Evolutionary conservation across 192 early-diverging fungal genomes (phyloP), one percentile per base, ranked within the genome.

Genomic region (Backusella circina): DNA sequence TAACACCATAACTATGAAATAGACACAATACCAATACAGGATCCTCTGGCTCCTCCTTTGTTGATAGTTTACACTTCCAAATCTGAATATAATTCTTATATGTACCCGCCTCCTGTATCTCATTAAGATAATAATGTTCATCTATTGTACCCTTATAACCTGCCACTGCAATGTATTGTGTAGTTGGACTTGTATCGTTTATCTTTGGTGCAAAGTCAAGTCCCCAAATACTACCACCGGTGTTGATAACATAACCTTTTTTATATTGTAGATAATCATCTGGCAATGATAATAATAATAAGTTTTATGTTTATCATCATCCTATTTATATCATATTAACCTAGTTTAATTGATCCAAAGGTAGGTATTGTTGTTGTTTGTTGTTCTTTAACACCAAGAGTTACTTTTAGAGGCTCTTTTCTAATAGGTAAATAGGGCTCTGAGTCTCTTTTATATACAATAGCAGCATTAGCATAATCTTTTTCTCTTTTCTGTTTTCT

Each of bases 21-120:
- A 86, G 71, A 68, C 83, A 84, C 10, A 86, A 37, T 50, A 82
- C 84, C 37, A 86, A 66, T 13, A 47, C 57, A 16, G 83, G 80
- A 7, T 33, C 39, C 26, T 16, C 64, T 31, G 67, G 26, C 0
- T 31, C 16, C 8, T 64, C 28, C 28, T 33, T 33, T 21, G 54
- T n/a, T 2, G 57, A 33, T 35, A 75, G 70, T 66, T 81, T 68
- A 30, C 82, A 68, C 8, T 75, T 72, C 83, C 82, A 84, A n/a
- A 86, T 74, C 47, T 86, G 84, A 50, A 86, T 82, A 28, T 67
- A 67, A n/a, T 82, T 78, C 23, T 72, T 31, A 32, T 74, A 69
- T 15, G 47, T 7, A 7, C 38, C 47, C 15, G 33, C 47, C 2
- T 61, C 38, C 30, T 80, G 77, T 10, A 28, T 18, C 6, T 64